phyloP scores from a whole-genome alignment of 257 asterid genomes.

The Solanum acaule region DNA sequence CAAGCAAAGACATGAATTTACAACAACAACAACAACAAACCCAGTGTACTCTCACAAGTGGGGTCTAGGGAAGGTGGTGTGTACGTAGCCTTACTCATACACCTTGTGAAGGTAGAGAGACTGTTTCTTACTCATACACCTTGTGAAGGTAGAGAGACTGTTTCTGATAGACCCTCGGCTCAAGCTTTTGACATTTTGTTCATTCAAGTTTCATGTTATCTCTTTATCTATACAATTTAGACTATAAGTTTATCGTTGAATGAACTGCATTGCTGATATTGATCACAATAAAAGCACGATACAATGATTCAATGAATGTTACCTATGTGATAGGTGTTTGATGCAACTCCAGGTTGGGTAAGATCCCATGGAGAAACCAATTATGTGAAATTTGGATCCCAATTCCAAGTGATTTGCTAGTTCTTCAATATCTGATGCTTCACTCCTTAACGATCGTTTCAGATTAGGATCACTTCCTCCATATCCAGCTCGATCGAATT shows the following conservation, averaged over 20 bases:
- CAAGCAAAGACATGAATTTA: not conserved
- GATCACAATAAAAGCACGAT: not conserved
- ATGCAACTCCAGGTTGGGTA: constrained; percentile 82
- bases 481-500: constrained; percentile 88
- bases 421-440: constrained; percentile 80
- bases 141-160: not conserved
- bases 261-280: not conserved
- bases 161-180: not conserved
- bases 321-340: constrained; percentile 60
- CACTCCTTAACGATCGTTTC: constrained; percentile 57
- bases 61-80: not conserved
- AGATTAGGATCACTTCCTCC: constrained; percentile 93
- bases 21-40: not conserved
- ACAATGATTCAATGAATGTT: not conserved
- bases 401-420: constrained; percentile 59
- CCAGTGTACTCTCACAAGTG: not conserved
- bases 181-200: not conserved
- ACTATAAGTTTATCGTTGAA: not conserved
- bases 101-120: not conserved
- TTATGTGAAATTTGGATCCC: constrained; percentile 62
- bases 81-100: not conserved
- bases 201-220: not conserved
- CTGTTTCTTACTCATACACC: not conserved
- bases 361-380: constrained; percentile 78
- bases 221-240: not conserved